These are phyloP conservation scores for Mucor irregularis DNA, from an alignment of 371 early-diverging fungal species.

Conservation along the genomic window DNA sequence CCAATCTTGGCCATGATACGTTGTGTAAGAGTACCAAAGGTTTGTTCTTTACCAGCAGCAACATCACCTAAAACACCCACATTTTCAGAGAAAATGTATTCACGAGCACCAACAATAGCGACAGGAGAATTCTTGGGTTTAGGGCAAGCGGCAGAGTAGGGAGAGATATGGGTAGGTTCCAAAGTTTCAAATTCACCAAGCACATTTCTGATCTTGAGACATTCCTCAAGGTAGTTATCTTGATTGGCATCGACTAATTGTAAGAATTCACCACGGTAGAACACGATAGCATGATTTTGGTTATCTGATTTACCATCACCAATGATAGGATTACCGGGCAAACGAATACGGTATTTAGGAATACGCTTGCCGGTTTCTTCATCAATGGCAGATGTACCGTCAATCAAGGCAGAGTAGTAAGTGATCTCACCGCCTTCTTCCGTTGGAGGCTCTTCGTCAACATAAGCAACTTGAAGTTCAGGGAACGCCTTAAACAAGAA, in stretches of 20 bases:
- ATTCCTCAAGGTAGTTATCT: slow-evolving; percentile 90
- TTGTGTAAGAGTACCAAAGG: slow-evolving; percentile 87
- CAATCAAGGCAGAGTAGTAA: slow-evolving; percentile 75
- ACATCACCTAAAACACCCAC: slow-evolving; percentile 89
- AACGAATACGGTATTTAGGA: slow-evolving; percentile 74
- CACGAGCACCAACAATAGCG: slow-evolving; percentile 90
- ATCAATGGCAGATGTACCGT: slow-evolving; percentile 67
- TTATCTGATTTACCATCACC: slow-evolving; percentile 94
- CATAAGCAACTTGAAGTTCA: slow-evolving; percentile 79
- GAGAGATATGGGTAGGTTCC: slow-evolving; percentile 64
- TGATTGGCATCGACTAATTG: slow-evolving; percentile 92
- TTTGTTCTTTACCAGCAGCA: slow-evolving; percentile 90
- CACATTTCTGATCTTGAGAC: slow-evolving; percentile 84
- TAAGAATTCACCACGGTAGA: slow-evolving; percentile 83
- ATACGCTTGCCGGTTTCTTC: slow-evolving; percentile 67
- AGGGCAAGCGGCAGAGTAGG: slow-evolving; percentile 60
- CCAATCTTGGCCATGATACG: slow-evolving; percentile 87
- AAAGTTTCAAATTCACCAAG: slow-evolving; percentile 86
- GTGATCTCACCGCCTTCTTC: slow-evolving; percentile 55
- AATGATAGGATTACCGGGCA: slow-evolving; percentile 88
- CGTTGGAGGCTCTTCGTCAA: slow-evolving; percentile 66
- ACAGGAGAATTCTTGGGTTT: slow-evolving; percentile 63
- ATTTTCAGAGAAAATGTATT: slow-evolving; percentile 89
- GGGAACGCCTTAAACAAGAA: slow-evolving; percentile 79
- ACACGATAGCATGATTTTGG: slow-evolving; percentile 87